phyloP scores from a whole-genome alignment of 345 rosid species.

The Anacardium occidentale region DNA sequence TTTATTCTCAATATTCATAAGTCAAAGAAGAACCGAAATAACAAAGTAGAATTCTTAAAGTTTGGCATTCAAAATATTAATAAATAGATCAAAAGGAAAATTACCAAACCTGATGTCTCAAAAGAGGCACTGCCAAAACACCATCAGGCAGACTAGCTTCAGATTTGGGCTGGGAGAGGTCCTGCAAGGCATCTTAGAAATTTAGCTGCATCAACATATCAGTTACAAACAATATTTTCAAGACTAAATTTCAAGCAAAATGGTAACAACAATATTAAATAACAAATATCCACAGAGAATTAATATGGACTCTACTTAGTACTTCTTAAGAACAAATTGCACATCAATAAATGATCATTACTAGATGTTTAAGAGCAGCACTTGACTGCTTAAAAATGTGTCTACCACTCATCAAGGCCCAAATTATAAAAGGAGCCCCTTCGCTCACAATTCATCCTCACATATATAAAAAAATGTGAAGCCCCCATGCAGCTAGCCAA shows the following conservation, averaged over 20 bases:
- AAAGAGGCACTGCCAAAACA: slow-evolving; percentile 71
- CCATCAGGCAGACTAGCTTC: slow-evolving; percentile 85
- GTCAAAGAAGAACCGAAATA: not conserved
- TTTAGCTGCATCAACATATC: not conserved
- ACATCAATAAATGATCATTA: not conserved
- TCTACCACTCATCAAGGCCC: not conserved
- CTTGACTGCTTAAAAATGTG: not conserved
- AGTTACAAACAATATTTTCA: slow-evolving; percentile 1
- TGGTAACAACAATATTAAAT: not conserved
- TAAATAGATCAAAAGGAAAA: not conserved
- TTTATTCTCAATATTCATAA: slow-evolving; percentile 1
- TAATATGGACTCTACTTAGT: not conserved
- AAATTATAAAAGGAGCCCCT: not conserved
- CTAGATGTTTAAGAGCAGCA: not conserved
- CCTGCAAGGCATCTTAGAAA: slow-evolving; percentile 50
- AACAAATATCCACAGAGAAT: not conserved
- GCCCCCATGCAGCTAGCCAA: not conserved
- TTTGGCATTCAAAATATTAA: slow-evolving; percentile 1
- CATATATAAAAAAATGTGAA: slow-evolving; percentile 6
- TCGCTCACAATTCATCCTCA: not conserved
- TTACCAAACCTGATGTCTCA: slow-evolving; percentile 82
- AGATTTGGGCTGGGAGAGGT: slow-evolving; percentile 70
- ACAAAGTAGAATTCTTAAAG: not conserved
- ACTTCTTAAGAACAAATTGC: not conserved
- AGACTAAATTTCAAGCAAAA: not conserved